Conservation (phyloP, 2,329 filamentous ascomycete genomes). For the Colletotrichum neosansevieriae region DNA sequence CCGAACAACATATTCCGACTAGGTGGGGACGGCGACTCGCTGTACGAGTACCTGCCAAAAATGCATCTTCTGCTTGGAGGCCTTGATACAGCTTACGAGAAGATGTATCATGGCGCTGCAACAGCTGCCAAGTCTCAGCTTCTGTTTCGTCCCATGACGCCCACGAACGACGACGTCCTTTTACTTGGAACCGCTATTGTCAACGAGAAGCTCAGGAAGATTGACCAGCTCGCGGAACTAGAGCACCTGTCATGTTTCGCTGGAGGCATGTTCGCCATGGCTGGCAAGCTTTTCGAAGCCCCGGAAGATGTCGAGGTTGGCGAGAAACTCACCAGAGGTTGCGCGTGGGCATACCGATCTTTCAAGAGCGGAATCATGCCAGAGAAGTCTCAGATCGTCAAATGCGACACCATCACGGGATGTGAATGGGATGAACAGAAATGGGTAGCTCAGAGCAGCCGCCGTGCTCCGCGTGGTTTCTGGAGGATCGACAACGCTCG, state of each 20-base stretch:
- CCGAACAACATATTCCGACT: constrained; percentile 49
- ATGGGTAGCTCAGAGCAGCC: constrained; percentile 42
- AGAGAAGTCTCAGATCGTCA: constrained; percentile 58
- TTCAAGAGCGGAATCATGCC: constrained; percentile 66
- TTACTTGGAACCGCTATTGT: constrained; percentile 58
- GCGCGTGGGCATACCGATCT: constrained; percentile 62
- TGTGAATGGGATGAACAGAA: constrained; percentile 58
- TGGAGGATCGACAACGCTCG: constrained; percentile 64
- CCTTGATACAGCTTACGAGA: constrained; percentile 63
- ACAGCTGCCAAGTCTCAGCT: constrained; percentile 68
- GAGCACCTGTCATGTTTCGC: constrained; percentile 65
- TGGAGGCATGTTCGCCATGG: constrained; percentile 64
- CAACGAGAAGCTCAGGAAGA: constrained; percentile 39
- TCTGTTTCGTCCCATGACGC: constrained; percentile 72
- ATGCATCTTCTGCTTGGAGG: constrained; percentile 70
- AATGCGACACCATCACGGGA: constrained; percentile 54
- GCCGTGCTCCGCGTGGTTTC: constrained; percentile 66
- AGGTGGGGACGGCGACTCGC: constrained; percentile 56
- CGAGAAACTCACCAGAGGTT: constrained; percentile 61
- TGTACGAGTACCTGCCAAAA: constrained; percentile 57
- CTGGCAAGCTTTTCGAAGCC: constrained; percentile 56
- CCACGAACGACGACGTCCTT: constrained; percentile 65
- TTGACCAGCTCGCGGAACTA: constrained; percentile 48
- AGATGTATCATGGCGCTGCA: constrained; percentile 68
- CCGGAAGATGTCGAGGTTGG: constrained; percentile 58